These are phyloP conservation scores for Cenococcum geophilum DNA, from an alignment of 495 filamentous ascomycete genomes.

Conservation along the genomic window DNA sequence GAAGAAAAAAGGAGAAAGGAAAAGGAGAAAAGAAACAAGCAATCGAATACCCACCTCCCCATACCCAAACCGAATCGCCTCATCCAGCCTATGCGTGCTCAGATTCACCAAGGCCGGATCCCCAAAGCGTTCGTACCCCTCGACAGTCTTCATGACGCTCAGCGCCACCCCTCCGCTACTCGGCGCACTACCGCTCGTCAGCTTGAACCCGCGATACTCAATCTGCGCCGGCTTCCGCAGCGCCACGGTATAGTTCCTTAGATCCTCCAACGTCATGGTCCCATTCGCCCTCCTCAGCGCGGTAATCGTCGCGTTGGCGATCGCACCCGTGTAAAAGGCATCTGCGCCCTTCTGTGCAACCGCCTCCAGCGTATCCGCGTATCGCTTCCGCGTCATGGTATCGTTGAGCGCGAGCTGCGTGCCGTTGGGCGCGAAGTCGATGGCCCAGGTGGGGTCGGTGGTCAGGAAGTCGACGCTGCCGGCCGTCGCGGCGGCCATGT, in stretches of 20 bases:
- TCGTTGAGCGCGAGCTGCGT: conserved; percentile 64
- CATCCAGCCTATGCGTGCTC: conserved; percentile 73
- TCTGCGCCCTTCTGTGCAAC: conserved; percentile 65
- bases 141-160: conserved; percentile 68
- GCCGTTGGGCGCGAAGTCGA: conserved; percentile 83
- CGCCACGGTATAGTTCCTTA: conserved; percentile 60
- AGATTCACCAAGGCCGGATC: conserved; percentile 48
- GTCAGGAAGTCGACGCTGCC: conserved; percentile 55
- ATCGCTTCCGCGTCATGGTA: conserved; percentile 68
- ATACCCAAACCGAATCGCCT: conserved; percentile 84
- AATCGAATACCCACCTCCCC: conserved; percentile 46
- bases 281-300: conserved; percentile 60
- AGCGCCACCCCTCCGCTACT: conserved; percentile 67
- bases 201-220: conserved; percentile 61
- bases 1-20: too few relatives aligned
- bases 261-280: conserved; percentile 75
- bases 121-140: conserved; percentile 61
- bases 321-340: conserved; percentile 69
- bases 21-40: too few relatives aligned
- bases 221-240: conserved; percentile 58
- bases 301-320: conserved; percentile 66
- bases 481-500: conserved; percentile 51
- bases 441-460: conserved; percentile 67
- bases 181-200: conserved; percentile 65
- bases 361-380: conserved; percentile 67